phyloP scores from a whole-genome alignment of 805 yeast species.

The Sugiyamaella valdiviana region DNA sequence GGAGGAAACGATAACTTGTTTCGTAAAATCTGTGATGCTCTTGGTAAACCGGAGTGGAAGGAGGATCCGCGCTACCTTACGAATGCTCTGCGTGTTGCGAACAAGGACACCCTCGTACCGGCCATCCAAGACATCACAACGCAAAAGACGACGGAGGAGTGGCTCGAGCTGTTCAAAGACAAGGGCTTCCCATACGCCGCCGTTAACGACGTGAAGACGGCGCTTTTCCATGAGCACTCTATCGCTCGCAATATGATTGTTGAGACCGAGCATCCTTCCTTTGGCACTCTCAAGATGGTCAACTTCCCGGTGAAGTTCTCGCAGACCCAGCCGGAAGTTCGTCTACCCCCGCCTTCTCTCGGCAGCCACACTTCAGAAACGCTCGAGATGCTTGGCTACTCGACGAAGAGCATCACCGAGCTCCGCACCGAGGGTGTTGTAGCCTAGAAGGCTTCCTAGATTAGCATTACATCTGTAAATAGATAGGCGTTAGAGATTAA shows the following conservation, averaged over 20 bases:
- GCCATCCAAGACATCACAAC: constrained; percentile 28
- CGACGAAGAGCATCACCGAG: constrained; percentile 20
- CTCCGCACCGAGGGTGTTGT: constrained; percentile 25
- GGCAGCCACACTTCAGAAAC: constrained; percentile 37
- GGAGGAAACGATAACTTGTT: constrained; percentile 39
- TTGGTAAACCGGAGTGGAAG: constrained; percentile 35
- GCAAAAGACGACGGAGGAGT: constrained; percentile 31
- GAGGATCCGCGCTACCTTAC: constrained; percentile 30
- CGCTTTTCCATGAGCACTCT: constrained; percentile 34
- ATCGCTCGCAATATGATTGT: constrained; percentile 35
- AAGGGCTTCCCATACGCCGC: constrained; percentile 37
- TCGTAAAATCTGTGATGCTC: constrained; percentile 29
- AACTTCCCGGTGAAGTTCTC: constrained; percentile 37
- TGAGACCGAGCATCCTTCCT: constrained; percentile 31
- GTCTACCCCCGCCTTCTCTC: constrained; percentile 34
- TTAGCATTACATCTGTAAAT: background rate
- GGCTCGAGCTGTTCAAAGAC: constrained; percentile 32
- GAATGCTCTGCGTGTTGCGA: constrained; percentile 34
- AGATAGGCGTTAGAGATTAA: background rate
- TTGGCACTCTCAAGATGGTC: constrained; percentile 34
- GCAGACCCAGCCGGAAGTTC: constrained; percentile 31
- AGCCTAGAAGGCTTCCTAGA: constrained; percentile 1
- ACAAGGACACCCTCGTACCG: constrained; percentile 31
- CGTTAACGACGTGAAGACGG: constrained; percentile 34
- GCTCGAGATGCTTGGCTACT: constrained; percentile 23